Base-by-base conservation (phyloP, 257 asterid genomes). In the Fraxinus americana region DNA sequence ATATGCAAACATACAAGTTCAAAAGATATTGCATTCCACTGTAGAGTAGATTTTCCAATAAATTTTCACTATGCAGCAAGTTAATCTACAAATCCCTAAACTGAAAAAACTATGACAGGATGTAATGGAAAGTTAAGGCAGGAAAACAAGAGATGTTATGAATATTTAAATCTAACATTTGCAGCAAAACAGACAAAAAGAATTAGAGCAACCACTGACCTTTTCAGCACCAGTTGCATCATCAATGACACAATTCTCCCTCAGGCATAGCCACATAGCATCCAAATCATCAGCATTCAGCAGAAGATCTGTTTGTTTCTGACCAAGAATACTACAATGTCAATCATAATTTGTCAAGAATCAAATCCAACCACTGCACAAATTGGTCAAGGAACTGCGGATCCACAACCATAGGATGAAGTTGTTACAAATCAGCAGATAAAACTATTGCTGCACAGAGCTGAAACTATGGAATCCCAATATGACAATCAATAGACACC, bases 161-260 rank as follows among this genome's bases (percentile, higher is more conserved):
- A 57, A 57, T 57, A 2, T 11, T n/a, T 57, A 57, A 5, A 57
- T 57, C 68, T 32, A 61, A 25, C 68, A 61, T 61, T 61, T 72
- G 63, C 63, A 63, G 75, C 65, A 65, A 19, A 23, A 52, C 68
- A 52, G 41, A 76, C 72, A 77, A 13, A 45, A 59, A 67, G 17
- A 76, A 71, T 12, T 39, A 30, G 23, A 77, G 67, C 29, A 75
- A 79, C 54, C 57, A 69, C 83, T 27, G 39, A 93, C 99, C 98
- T 94, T 96, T 86, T 96, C 99, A 78, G 99, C 98, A 77, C 99
- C 97, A 76, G 97, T 96, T 83, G 97, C 97, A 91, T 96, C 99
- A 86, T 96, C 99, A 45, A 96, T 96, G 63, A 93, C 99, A 34
- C 99, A 96, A 87, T 96, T 96, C 89, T 93, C 99, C 75, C 99